phyloP scores from a whole-genome alignment of 352 stramenopile genomes.

The Globisporangium lucens region DNA sequence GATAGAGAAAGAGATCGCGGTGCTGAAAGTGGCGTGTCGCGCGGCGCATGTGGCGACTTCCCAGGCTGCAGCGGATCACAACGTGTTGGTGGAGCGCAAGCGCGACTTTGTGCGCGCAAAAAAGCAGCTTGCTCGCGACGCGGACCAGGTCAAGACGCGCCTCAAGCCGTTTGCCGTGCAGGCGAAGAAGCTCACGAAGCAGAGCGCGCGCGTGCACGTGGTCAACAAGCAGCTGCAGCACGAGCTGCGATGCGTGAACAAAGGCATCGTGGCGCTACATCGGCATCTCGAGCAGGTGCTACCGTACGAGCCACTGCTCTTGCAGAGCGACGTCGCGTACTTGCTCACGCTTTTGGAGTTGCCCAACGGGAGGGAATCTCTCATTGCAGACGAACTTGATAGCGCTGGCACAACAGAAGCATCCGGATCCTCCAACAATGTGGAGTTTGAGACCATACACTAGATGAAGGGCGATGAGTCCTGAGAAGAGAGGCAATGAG shows the following conservation, averaged over 20 bases:
- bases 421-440: background rate
- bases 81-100: slow-evolving; percentile 34
- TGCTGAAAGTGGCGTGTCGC: slow-evolving; percentile 44
- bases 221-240: slow-evolving; percentile 51
- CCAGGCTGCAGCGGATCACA: slow-evolving; percentile 32
- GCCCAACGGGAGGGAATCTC: slow-evolving; percentile 13
- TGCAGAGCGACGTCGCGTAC: slow-evolving; percentile 43
- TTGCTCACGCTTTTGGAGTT: slow-evolving; percentile 30
- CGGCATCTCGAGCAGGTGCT: slow-evolving; percentile 36
- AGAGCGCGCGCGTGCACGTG: slow-evolving; percentile 45
- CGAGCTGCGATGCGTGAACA: slow-evolving; percentile 38
- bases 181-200: slow-evolving; percentile 51
- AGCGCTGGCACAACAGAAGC: background rate
- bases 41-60: slow-evolving; percentile 37
- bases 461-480: background rate
- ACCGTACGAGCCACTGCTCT: slow-evolving; percentile 49
- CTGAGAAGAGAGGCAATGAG: background rate
- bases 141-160: slow-evolving; percentile 42
- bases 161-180: slow-evolving; percentile 63
- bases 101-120: slow-evolving; percentile 29
- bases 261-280: slow-evolving; percentile 42
- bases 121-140: slow-evolving; percentile 18
- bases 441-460: slow-evolving; percentile 1
- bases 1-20: slow-evolving; percentile 47
- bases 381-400: slow-evolving; percentile 14